A percentile compares a stretch with the other conserved stretches of the same genome.
Conservation (phyloP, 1,284 basidiomycete species). For the Boletus semigastroideus region DNA sequence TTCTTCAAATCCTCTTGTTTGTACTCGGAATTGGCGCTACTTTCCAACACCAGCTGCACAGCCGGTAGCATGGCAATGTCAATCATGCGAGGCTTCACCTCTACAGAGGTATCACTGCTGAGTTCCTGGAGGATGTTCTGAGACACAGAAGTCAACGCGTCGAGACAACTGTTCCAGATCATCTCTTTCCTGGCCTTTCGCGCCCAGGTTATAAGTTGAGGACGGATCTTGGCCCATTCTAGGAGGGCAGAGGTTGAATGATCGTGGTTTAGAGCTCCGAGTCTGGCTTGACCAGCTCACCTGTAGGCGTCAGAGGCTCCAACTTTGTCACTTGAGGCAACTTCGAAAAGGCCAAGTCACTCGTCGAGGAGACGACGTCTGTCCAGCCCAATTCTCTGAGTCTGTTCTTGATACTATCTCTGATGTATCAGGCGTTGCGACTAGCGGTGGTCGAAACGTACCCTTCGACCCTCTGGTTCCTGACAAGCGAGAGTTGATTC, state of each 20-base stretch:
- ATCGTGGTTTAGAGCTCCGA: no score
- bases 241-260: neutral
- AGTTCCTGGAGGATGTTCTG: neutral
- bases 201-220: conserved; percentile 1
- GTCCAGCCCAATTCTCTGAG: conserved; percentile 4
- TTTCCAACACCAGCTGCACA: conserved; percentile 5
- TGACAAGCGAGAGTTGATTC: conserved; percentile 1
- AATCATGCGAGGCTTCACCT: conserved; percentile 3
- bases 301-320: conserved; percentile 8
- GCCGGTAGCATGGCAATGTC: conserved; percentile 10
- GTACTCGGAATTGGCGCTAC: neutral
- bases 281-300: conserved; percentile 6
- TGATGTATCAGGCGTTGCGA: conserved; percentile 1
- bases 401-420: conserved; percentile 7
- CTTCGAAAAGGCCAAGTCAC: neutral
- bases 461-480: conserved; percentile 7
- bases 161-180: neutral
- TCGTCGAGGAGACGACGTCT: neutral
- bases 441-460: neutral
- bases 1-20: neutral
- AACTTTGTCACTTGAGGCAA: conserved; percentile 13
- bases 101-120: neutral
- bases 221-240: conserved; percentile 17
- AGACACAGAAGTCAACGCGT: neutral
- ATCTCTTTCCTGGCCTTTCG: neutral